Percentiles rank a stretch among this genome's conserved stretches.
Evolutionary conservation across 495 filamentous ascomycete genomes (phyloP).

Genomic region (Choiromyces venosus): DNA sequence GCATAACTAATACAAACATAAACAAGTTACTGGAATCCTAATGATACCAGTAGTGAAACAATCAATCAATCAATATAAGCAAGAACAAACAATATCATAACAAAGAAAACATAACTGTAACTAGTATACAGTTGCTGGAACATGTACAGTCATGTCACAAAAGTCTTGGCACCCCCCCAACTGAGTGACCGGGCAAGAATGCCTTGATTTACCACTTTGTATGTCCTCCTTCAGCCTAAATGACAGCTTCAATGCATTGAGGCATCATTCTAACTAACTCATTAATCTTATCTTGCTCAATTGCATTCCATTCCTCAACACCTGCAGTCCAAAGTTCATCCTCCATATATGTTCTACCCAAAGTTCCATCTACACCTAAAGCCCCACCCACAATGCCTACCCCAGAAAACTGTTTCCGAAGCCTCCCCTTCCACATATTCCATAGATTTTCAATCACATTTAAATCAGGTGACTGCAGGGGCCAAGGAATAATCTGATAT

Average conservation of each 20-base stretch:
- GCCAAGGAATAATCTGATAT: background rate
- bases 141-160: background rate
- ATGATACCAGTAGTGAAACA: too few species aligned
- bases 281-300: slow-evolving; percentile 4
- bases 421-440: background rate
- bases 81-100: too few species aligned
- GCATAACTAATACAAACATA: too few species aligned
- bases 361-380: background rate
- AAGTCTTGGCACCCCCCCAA: background rate
- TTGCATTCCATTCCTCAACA: background rate
- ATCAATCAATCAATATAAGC: too few species aligned
- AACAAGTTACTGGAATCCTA: too few species aligned
- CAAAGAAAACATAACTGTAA: too few species aligned
- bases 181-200: background rate
- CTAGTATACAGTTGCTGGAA: too few species aligned
- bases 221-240: slow-evolving; percentile 12
- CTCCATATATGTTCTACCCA: background rate
- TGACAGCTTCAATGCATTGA: background rate
- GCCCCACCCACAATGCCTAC: too few species aligned
- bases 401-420: background rate
- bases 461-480: background rate
- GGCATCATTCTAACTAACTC: slow-evolving; percentile 3
- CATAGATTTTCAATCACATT: background rate
- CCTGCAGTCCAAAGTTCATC: background rate
- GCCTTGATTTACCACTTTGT: background rate